Percentiles rank a stretch among this genome's conserved stretches.
Evolutionary conservation across 352 stramenopile genomes (phyloP).

Genomic region (Phytophthora constricta): DNA sequence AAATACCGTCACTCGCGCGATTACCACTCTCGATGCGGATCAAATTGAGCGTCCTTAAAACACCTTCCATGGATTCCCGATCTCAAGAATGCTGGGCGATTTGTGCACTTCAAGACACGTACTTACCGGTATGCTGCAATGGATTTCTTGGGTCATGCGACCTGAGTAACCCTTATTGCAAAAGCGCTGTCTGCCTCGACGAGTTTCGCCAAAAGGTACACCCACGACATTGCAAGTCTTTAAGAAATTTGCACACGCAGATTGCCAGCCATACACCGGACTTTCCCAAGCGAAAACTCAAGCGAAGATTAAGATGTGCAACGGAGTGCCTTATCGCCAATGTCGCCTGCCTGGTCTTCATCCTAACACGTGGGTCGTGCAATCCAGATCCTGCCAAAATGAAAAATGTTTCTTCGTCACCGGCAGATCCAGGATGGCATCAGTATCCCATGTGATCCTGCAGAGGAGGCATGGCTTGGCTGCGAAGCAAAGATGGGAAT

Average conservation of each 20-base stretch:
- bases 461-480: slow-evolving; percentile 39
- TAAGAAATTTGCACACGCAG: not conserved
- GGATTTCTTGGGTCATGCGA: slow-evolving; percentile 42
- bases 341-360: slow-evolving; percentile 21
- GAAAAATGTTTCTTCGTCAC: slow-evolving; percentile 31
- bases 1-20: slow-evolving; percentile 34
- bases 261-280: slow-evolving; percentile 22
- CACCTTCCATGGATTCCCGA: slow-evolving; percentile 23
- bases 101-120: slow-evolving; percentile 23
- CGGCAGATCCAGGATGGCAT: slow-evolving; percentile 33
- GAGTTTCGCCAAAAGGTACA: slow-evolving; percentile 4
- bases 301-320: slow-evolving; percentile 37
- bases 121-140: slow-evolving; percentile 44
- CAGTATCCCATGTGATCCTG: slow-evolving; percentile 25
- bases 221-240: slow-evolving; percentile 17
- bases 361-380: slow-evolving; percentile 23
- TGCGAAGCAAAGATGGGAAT: too few relatives aligned
- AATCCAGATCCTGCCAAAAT: slow-evolving; percentile 40
- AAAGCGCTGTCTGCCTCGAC: slow-evolving; percentile 20
- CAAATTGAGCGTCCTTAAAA: slow-evolving; percentile 29
- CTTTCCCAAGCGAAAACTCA: slow-evolving; percentile 17
- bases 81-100: slow-evolving; percentile 2
- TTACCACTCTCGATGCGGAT: slow-evolving; percentile 30
- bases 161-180: slow-evolving; percentile 33
- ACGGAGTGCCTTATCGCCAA: slow-evolving; percentile 22